Evolutionary conservation across 2,329 filamentous ascomycete genomes (phyloP).

Genomic region (Apiospora malaysiana): DNA sequence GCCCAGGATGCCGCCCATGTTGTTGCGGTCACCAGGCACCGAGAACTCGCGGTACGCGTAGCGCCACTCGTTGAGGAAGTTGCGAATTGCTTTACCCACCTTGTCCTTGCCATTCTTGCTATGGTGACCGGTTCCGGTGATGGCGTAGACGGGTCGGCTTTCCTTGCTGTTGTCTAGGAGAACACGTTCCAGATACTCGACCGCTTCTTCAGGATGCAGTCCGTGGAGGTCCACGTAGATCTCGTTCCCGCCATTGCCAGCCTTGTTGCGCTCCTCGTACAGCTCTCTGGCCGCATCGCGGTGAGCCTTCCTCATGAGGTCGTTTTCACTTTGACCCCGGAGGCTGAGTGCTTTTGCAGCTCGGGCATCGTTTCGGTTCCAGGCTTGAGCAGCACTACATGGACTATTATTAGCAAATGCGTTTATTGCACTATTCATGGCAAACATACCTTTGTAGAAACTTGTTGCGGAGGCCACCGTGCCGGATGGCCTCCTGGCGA

Average conservation of each 20-base stretch:
- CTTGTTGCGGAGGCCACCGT: constrained; percentile 94
- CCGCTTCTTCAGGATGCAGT: constrained; percentile 97
- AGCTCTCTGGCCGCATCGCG: constrained; percentile 89
- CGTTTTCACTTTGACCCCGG: constrained; percentile 94
- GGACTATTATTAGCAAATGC: constrained; percentile 25
- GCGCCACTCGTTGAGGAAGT: constrained; percentile 92
- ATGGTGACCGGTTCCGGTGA: constrained; percentile 95
- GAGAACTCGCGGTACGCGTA: constrained; percentile 97
- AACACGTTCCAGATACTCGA: constrained; percentile 89
- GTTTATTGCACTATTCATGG: not conserved
- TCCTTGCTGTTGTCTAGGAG: constrained; percentile 81
- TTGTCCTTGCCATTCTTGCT: constrained; percentile 99
- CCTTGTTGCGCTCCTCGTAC: constrained; percentile 91
- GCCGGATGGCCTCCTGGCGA: constrained; percentile 94
- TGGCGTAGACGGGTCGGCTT: constrained; percentile 84
- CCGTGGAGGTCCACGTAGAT: constrained; percentile 96
- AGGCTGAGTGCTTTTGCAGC: constrained; percentile 94
- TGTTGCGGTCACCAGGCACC: constrained; percentile 88
- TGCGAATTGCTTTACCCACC: constrained; percentile 90
- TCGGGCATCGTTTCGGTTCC: constrained; percentile 96
- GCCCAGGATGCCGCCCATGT: constrained; percentile 77
- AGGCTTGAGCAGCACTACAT: constrained; percentile 88
- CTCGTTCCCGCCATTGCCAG: constrained; percentile 65
- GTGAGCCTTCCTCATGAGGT: constrained; percentile 95
- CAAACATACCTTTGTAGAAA: constrained; percentile 83